Evolutionary conservation across 345 rosid species (phyloP).

Genomic region (Arabidopsis suecica): DNA sequence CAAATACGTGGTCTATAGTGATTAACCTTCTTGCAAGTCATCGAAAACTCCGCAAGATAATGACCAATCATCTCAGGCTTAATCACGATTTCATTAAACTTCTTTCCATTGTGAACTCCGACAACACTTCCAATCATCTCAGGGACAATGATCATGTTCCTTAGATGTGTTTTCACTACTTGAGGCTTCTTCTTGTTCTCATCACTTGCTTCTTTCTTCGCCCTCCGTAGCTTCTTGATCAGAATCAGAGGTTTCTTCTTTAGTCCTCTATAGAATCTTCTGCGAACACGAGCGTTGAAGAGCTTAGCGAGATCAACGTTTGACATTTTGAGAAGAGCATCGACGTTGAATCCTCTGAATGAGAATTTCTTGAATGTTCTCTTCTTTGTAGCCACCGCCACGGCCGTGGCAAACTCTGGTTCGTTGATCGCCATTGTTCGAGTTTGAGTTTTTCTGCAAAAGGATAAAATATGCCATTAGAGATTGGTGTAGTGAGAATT

Average conservation of each 20-base stretch:
- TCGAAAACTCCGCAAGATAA: conserved; percentile 64
- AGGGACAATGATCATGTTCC: conserved; percentile 80
- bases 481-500: not conserved
- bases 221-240: conserved; percentile 67
- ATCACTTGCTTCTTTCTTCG: conserved; percentile 60
- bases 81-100: conserved; percentile 71
- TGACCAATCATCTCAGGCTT: conserved; percentile 80
- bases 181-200: conserved; percentile 78
- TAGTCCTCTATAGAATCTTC: conserved; percentile 76
- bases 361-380: conserved; percentile 85
- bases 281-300: conserved; percentile 67
- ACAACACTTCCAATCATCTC: conserved; percentile 51
- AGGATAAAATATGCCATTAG: conserved; percentile 37
- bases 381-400: conserved; percentile 59
- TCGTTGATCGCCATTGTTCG: conserved; percentile 55
- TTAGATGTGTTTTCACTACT: conserved; percentile 67
- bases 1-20: conserved; percentile 58
- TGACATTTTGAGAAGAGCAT: conserved; percentile 72
- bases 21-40: conserved; percentile 65
- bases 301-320: conserved; percentile 71
- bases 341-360: conserved; percentile 78
- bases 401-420: conserved; percentile 51
- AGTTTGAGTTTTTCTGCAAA: conserved; percentile 6
- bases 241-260: conserved; percentile 62
- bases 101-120: conserved; percentile 63